Base-by-base conservation (phyloP, 768 basidiomycete genomes). In the Lactarius sanguifluus region DNA sequence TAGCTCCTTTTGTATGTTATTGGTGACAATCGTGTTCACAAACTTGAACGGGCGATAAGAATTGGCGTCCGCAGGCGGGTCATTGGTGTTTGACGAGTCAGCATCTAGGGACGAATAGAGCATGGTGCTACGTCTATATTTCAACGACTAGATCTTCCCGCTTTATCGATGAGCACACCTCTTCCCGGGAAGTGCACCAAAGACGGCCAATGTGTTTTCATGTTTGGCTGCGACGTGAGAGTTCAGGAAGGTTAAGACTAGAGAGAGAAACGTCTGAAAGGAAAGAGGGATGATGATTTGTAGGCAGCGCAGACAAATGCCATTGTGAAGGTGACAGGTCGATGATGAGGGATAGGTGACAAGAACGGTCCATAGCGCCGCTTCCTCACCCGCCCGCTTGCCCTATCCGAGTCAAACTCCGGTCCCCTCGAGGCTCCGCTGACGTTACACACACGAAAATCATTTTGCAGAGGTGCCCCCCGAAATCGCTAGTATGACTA, bases 191-290 rank as follows among this genome's bases (percentile, higher is more conserved):
- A 94, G 81, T 5, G 96, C 96, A 9, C 87, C 96, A 74, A 94
- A 96, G 63, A 98, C 91, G 7, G 94, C 92, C 45, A 99, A 82
- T 5, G 91, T 85, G 74, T 99, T 99, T 75, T 96, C 95, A 78
- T 95, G 90, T 70, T 89, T 86, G 69, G 86, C 84, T 1, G 95
- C 95, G 67, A 98, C 84, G 77, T 98, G 95, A 3, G 94, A 86
- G 73, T 99, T 98, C 73, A 96, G 80, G 73, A 98, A 96, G 36
- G 91, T 89, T 64, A 98, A 84, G 32, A 97, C 80, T 72, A 94
- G 91, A 3, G 92, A 86, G 56, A 98, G 81, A 74, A 98, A 97
- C 1, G 82, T 71, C 23, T 83, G 78, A 54, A 98, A 82, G 2
- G 88, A 75, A 15, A 98, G 77, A 0, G 86, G 81, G 71, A n/a